Conservation (phyloP, 2,329 filamentous ascomycete species). For the Cladophialophora exuberans region DNA sequence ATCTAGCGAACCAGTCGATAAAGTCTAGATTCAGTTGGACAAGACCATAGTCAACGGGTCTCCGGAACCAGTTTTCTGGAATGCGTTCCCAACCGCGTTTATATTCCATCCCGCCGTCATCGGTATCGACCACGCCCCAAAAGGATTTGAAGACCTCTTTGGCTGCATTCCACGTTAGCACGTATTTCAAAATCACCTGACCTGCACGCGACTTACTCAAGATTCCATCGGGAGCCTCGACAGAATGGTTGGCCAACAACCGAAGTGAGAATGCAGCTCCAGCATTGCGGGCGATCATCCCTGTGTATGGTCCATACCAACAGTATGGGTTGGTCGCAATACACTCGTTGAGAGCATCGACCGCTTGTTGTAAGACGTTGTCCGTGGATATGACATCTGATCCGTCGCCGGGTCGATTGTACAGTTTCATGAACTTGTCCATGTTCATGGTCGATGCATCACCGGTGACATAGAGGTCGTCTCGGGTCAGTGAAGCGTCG, state of each 20-base stretch:
- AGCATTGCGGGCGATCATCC: slow-evolving; percentile 57
- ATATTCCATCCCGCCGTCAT: slow-evolving; percentile 47
- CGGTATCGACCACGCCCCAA: slow-evolving; percentile 49
- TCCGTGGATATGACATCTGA: slow-evolving; percentile 30
- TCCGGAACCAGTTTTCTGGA: slow-evolving; percentile 58
- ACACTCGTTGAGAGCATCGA: slow-evolving; percentile 51
- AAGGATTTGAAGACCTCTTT: slow-evolving; percentile 51
- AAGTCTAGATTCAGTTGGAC: slow-evolving; percentile 48
- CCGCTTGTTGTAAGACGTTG: slow-evolving; percentile 41
- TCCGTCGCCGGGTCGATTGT: slow-evolving; percentile 46
- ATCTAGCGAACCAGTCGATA: slow-evolving; percentile 41
- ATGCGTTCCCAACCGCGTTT: slow-evolving; percentile 56
- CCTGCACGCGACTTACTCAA: slow-evolving; percentile 38
- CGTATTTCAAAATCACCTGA: not conserved
- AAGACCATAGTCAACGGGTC: slow-evolving; percentile 51
- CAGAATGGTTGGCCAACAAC: slow-evolving; percentile 50
- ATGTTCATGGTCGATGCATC: slow-evolving; percentile 58
- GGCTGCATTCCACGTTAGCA: slow-evolving; percentile 33
- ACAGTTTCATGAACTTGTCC: slow-evolving; percentile 54
- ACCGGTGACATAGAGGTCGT: slow-evolving; percentile 57
- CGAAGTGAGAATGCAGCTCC: slow-evolving; percentile 51
- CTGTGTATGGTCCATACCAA: slow-evolving; percentile 58
- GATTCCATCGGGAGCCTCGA: slow-evolving; percentile 44
- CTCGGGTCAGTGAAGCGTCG: slow-evolving; percentile 57
- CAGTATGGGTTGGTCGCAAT: slow-evolving; percentile 57